A percentile compares a stretch with the other conserved stretches of the same genome.
Evolutionary conservation across 2,329 filamentous ascomycete species (phyloP).

Genomic region (Alternaria arborescens): DNA sequence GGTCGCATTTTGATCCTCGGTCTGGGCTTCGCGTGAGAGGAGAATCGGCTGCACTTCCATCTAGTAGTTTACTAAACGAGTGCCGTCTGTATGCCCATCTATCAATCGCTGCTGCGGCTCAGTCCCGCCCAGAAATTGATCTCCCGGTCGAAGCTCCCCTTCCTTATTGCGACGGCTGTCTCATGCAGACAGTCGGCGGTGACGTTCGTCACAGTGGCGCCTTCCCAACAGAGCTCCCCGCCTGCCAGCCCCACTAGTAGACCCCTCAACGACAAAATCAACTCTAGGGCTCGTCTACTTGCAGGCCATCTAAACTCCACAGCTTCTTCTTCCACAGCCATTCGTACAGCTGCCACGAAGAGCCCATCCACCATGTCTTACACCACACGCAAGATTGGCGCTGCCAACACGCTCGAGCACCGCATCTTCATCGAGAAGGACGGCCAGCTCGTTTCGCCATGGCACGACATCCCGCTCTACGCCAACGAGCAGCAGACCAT

Average conservation of each 20-base stretch:
- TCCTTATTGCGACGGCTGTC: slow-evolving; percentile 37
- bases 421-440: slow-evolving; percentile 98
- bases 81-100: slow-evolving; percentile 36
- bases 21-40: slow-evolving; percentile 25
- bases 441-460: slow-evolving; percentile 90
- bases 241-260: slow-evolving; percentile 49
- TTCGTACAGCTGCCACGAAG: slow-evolving; percentile 16
- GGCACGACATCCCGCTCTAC: slow-evolving; percentile 98
- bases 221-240: slow-evolving; percentile 45
- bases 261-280: slow-evolving; percentile 51
- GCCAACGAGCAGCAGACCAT: slow-evolving; percentile 95
- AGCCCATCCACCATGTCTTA: slow-evolving; percentile 67
- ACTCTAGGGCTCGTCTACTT: slow-evolving; percentile 50
- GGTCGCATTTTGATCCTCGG: slow-evolving; percentile 36
- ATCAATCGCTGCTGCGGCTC: slow-evolving; percentile 34
- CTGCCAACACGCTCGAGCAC: slow-evolving; percentile 94
- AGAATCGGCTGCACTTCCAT: slow-evolving; percentile 23
- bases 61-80: slow-evolving; percentile 27
- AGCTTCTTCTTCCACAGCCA: slow-evolving; percentile 28
- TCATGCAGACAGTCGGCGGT: slow-evolving; percentile 47
- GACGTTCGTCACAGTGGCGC: slow-evolving; percentile 52
- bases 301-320: slow-evolving; percentile 51
- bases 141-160: slow-evolving; percentile 26
- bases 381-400: slow-evolving; percentile 84
- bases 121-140: slow-evolving; percentile 30